phyloP scores from a whole-genome alignment of 2,329 filamentous ascomycete species.

The Ceratocystis diversiconidia region DNA sequence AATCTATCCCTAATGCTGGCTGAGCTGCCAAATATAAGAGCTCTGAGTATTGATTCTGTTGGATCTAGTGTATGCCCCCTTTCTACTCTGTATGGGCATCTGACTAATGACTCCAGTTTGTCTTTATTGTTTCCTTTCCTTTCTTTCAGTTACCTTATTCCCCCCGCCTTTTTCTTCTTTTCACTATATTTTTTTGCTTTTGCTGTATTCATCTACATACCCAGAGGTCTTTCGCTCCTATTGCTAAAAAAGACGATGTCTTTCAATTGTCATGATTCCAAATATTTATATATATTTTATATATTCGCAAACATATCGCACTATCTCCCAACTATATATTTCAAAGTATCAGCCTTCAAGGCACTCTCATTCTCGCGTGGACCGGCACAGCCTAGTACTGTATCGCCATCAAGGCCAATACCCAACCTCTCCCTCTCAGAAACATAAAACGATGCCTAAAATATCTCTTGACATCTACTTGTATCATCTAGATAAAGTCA shows the following conservation, averaged over 20 bases:
- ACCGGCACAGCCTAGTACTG: background rate
- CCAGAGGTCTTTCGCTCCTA: background rate
- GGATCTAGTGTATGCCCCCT: background rate
- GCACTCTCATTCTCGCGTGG: background rate
- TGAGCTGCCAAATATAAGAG: background rate
- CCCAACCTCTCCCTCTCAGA: background rate
- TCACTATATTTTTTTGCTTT: background rate
- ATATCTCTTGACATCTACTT: background rate
- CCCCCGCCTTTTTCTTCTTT: background rate
- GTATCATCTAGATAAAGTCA: background rate
- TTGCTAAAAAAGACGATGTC: background rate
- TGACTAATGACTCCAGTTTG: background rate
- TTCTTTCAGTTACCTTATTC: background rate
- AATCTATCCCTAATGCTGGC: background rate
- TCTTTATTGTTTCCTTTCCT: background rate
- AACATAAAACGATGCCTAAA: background rate
- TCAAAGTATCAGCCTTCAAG: background rate
- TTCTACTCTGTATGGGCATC: background rate
- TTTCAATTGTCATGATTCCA: background rate
- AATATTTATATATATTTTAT: background rate
- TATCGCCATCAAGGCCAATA: background rate
- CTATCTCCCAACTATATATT: background rate
- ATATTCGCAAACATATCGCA: background rate
- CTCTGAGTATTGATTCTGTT: background rate
- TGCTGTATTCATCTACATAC: background rate